Percentiles rank a stretch among this genome's conserved stretches.
Conservation (phyloP, 2,329 filamentous ascomycete genomes). For the Ascochyta koolunga region DNA sequence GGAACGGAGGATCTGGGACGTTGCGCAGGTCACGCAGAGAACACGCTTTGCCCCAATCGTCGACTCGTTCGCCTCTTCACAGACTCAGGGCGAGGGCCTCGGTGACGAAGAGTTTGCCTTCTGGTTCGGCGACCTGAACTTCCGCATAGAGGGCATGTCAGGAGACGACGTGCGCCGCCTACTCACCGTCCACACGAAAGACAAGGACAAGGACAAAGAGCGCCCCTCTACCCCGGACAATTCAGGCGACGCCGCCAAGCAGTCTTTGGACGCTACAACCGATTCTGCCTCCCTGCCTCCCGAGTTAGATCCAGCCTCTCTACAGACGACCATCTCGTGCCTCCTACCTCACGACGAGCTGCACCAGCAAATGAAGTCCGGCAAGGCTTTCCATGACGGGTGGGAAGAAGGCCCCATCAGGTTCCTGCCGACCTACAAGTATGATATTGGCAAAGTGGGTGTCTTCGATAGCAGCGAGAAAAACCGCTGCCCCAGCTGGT, state of each 20-base stretch:
- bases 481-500: conserved; percentile 91
- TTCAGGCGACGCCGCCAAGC: conserved; percentile 26
- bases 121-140: conserved; percentile 97
- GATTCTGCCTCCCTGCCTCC: conserved; percentile 46
- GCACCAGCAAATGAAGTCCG: conserved; percentile 70
- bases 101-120: conserved; percentile 93
- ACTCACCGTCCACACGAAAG: conserved; percentile 84
- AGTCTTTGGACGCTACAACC: conserved; percentile 19
- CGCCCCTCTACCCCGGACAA: conserved; percentile 26
- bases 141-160: conserved; percentile 84
- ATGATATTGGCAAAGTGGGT: conserved; percentile 90
- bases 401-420: conserved; percentile 89
- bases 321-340: conserved; percentile 87
- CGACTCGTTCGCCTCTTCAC: conserved; percentile 66
- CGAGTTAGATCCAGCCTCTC: conserved; percentile 77
- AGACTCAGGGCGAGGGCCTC: conserved; percentile 67
- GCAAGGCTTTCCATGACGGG: conserved; percentile 86
- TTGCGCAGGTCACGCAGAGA: conserved; percentile 74
- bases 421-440: conserved; percentile 96
- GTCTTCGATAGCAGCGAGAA: conserved; percentile 97
- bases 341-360: conserved; percentile 91
- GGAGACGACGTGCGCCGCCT: conserved; percentile 88
- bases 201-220: conserved; percentile 51
- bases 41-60: conserved; percentile 78
- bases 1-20: conserved; percentile 90